Evolutionary conservation across 441 rosid genomes (phyloP).

Genomic region (Corymbia citriodora): DNA sequence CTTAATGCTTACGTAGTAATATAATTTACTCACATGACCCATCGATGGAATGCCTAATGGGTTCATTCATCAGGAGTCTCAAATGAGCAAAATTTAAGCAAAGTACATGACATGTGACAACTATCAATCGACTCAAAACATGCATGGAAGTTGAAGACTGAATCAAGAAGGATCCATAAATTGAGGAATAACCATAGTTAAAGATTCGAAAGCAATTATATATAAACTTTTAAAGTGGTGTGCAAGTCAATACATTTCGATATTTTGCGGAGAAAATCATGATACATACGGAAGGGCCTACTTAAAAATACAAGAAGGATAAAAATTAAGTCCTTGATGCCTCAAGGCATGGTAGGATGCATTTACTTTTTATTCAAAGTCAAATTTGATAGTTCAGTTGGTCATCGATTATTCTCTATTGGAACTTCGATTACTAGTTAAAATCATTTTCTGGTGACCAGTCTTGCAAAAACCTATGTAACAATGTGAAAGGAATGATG

Average conservation of each 20-base stretch:
- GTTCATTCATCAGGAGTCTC: not conserved
- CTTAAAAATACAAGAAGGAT: too few relatives aligned
- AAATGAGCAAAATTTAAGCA: too few relatives aligned
- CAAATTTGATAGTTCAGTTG: not conserved
- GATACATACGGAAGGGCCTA: rapidly evolving
- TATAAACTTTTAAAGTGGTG: not conserved
- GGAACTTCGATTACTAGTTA: too few relatives aligned
- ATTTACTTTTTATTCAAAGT: not conserved
- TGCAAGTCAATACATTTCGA: not conserved
- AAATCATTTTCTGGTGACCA: too few relatives aligned
- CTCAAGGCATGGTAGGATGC: not conserved
- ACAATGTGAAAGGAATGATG: too few relatives aligned
- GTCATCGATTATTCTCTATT: not conserved
- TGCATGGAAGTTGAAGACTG: not conserved
- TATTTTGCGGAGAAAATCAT: rapidly evolving
- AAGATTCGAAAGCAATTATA: not conserved
- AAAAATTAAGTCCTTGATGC: not conserved
- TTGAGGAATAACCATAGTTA: not conserved
- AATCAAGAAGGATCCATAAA: not conserved
- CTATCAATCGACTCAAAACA: not conserved
- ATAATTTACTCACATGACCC: not conserved
- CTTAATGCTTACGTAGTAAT: not conserved
- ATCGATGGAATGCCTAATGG: not conserved
- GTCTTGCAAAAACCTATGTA: too few relatives aligned
- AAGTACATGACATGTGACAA: too few relatives aligned